phyloP scores from a whole-genome alignment of 306 rosid species.

The Ceratonia siliqua region DNA sequence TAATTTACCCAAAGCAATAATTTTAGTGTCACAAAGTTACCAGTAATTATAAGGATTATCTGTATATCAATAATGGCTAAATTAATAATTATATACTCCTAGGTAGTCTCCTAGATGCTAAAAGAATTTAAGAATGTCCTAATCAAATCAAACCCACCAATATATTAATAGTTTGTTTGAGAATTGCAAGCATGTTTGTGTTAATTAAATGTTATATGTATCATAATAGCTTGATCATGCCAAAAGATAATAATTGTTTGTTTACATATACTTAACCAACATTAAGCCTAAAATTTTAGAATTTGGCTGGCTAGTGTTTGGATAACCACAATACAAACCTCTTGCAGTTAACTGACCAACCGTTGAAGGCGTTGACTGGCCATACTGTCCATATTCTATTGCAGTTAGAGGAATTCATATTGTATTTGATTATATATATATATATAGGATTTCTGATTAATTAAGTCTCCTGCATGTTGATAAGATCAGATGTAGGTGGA shows the following conservation, averaged over 20 bases:
- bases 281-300: not conserved
- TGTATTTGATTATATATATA: too few relatives aligned
- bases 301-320: not conserved
- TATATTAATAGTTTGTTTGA: not conserved
- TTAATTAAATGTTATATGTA: not conserved
- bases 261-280: not conserved
- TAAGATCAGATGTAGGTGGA: not conserved
- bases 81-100: not conserved
- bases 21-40: not conserved
- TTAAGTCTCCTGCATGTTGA: too few relatives aligned
- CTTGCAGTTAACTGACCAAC: not conserved
- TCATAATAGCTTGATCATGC: not conserved
- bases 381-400: not conserved
- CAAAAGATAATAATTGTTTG: not conserved
- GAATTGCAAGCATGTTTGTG: not conserved
- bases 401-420: too few relatives aligned
- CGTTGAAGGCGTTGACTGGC: not conserved
- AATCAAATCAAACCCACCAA: too few relatives aligned
- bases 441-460: too few relatives aligned
- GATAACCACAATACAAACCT: not conserved
- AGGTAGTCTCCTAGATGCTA: not conserved
- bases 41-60: too few relatives aligned
- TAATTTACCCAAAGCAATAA: not conserved
- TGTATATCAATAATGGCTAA: not conserved
- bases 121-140: not conserved